Evolutionary conservation across 2,329 filamentous ascomycete species (phyloP).

Genomic region (Alternaria sp.): DNA sequence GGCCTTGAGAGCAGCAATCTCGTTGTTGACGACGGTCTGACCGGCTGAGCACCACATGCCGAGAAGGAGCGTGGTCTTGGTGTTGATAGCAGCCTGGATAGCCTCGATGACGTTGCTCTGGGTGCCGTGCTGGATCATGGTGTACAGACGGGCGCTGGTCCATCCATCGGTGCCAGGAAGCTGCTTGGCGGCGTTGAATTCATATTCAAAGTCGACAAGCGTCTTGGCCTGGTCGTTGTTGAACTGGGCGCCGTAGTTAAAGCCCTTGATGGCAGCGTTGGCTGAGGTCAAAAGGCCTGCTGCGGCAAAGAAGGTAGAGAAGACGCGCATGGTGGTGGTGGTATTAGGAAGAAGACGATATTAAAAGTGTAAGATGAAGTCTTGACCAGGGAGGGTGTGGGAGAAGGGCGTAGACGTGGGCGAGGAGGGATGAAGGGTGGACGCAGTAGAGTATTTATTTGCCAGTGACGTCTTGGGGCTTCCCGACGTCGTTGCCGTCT

Average conservation of each 20-base stretch:
- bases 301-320: conserved; percentile 48
- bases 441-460: conserved; percentile 26
- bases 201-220: conserved; percentile 72
- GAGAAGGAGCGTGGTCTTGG: conserved; percentile 79
- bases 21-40: conserved; percentile 70
- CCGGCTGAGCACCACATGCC: conserved; percentile 84
- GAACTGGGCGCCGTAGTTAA: conserved; percentile 76
- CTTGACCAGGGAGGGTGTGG: background rate
- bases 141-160: conserved; percentile 76
- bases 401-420: conserved; percentile 12
- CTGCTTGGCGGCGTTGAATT: conserved; percentile 71
- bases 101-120: conserved; percentile 70
- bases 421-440: conserved; percentile 11
- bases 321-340: conserved; percentile 46
- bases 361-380: conserved; percentile 17
- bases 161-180: conserved; percentile 68
- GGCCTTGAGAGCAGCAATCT: conserved; percentile 74
- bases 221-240: conserved; percentile 67
- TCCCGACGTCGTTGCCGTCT: conserved; percentile 14
- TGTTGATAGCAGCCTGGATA: conserved; percentile 83
- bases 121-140: conserved; percentile 74
- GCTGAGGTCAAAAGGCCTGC: conserved; percentile 53
- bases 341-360: conserved; percentile 11
- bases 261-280: conserved; percentile 61
- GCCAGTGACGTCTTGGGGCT: conserved; percentile 29